Conservation (phyloP, 352 stramenopile genomes). For the Plasmopara muralis region DNA sequence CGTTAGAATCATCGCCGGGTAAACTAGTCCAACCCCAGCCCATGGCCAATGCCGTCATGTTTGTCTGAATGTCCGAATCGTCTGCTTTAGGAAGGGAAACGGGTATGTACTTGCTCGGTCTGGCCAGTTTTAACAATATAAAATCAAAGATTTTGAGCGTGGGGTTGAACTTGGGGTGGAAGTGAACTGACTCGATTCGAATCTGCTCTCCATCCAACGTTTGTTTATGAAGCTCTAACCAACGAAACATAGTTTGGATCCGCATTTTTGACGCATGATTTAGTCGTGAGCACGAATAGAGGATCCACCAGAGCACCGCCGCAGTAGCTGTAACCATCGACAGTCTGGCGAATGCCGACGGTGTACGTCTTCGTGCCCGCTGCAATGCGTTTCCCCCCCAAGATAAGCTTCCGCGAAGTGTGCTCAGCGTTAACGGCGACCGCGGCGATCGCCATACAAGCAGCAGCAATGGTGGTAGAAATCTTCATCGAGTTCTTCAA, state of each 20-base stretch:
- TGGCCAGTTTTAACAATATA: conserved; percentile 36
- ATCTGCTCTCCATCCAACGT: conserved; percentile 36
- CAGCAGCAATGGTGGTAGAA: conserved; percentile 4
- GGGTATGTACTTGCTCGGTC: conserved; percentile 23
- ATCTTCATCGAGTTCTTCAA: not conserved
- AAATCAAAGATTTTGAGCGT: conserved; percentile 24
- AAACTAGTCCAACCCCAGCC: conserved; percentile 14
- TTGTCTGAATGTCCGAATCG: conserved; percentile 17
- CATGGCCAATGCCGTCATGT: conserved; percentile 25
- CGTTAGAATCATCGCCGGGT: conserved; percentile 7
- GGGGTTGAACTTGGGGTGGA: conserved; percentile 4
- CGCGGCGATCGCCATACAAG: not conserved
- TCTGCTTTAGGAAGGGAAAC: conserved; percentile 23
- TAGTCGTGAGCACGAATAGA: conserved; percentile 12
- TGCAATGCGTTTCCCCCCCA: conserved; percentile 18
- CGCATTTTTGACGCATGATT: conserved; percentile 4
- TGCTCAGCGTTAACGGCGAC: conserved; percentile 1
- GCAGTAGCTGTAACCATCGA: conserved; percentile 13
- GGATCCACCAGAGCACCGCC: conserved; percentile 31
- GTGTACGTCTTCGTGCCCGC: conserved; percentile 30
- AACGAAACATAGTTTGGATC: conserved; percentile 14
- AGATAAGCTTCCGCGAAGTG: conserved; percentile 7
- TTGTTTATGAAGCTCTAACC: conserved; percentile 40
- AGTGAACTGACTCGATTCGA: conserved; percentile 21
- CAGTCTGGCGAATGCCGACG: conserved; percentile 7